phyloP scores from a whole-genome alignment of 2,329 filamentous ascomycete species.

The Cytospora schulzeri region DNA sequence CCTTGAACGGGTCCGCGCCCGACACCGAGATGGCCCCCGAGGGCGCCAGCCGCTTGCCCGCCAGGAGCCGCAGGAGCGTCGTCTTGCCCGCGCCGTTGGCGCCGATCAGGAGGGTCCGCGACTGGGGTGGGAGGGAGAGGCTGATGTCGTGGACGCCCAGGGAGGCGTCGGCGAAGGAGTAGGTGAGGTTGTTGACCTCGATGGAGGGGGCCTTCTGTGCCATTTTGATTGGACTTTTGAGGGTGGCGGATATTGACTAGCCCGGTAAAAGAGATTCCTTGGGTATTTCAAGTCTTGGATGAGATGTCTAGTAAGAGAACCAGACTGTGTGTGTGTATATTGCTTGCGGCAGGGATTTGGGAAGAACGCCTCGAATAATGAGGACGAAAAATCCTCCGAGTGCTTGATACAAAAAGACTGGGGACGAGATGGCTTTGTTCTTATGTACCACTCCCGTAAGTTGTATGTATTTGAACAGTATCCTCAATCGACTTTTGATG shows the following conservation, averaged over 20 bases:
- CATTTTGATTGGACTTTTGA: neutral
- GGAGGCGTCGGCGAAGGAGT: constrained; percentile 84
- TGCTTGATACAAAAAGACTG: neutral
- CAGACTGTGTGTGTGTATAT: neutral
- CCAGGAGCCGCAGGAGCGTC: constrained; percentile 89
- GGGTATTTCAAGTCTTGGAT: neutral
- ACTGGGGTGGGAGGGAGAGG: constrained; percentile 77
- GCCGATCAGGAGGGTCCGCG: constrained; percentile 88
- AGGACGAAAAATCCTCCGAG: neutral
- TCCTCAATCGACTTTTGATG: neutral
- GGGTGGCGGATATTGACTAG: neutral
- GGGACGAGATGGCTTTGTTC: neutral
- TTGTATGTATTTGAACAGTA: neutral
- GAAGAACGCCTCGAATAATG: neutral
- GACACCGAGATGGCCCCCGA: constrained; percentile 72
- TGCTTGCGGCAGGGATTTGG: neutral
- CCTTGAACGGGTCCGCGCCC: constrained; percentile 88
- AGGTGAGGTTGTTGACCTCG: constrained; percentile 74
- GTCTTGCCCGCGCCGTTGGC: constrained; percentile 98
- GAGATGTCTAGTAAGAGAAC: neutral
- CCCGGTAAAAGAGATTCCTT: neutral
- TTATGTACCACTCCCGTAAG: neutral
- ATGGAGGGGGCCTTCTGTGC: constrained; percentile 61
- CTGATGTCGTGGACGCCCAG: constrained; percentile 75
- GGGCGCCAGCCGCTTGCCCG: constrained; percentile 91